phyloP scores from a whole-genome alignment of 2,329 filamentous ascomycete genomes.

The Penicillium sp. region DNA sequence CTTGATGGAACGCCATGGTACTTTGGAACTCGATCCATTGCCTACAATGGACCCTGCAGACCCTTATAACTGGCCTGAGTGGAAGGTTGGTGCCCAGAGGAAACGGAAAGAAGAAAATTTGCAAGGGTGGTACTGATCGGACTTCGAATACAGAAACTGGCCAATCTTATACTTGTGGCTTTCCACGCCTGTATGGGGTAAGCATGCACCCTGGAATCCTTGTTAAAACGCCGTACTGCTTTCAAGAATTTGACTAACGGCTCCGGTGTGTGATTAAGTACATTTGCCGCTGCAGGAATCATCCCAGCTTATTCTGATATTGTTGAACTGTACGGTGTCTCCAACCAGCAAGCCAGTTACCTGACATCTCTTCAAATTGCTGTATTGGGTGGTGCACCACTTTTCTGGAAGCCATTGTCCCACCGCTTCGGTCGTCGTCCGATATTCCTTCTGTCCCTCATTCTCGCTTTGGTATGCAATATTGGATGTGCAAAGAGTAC shows the following conservation, averaged over 20 bases:
- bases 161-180: slow-evolving; percentile 56
- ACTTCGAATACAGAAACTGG: slow-evolving; percentile 45
- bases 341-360: slow-evolving; percentile 52
- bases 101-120: neutral
- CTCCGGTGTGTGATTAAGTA: slow-evolving; percentile 18
- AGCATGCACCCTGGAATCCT: neutral
- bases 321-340: slow-evolving; percentile 51
- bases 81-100: slow-evolving; percentile 44
- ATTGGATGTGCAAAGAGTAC: slow-evolving; percentile 56
- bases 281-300: slow-evolving; percentile 57
- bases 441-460: slow-evolving; percentile 54
- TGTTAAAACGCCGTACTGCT: neutral
- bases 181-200: slow-evolving; percentile 58
- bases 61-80: slow-evolving; percentile 58
- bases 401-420: slow-evolving; percentile 57
- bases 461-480: slow-evolving; percentile 52
- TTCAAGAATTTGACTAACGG: neutral
- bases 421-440: slow-evolving; percentile 55
- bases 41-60: slow-evolving; percentile 54
- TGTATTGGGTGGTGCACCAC: slow-evolving; percentile 52
- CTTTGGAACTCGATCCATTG: slow-evolving; percentile 55
- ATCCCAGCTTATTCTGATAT: slow-evolving; percentile 59
- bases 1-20: slow-evolving; percentile 55
- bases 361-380: slow-evolving; percentile 56
- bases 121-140: slow-evolving; percentile 7